phyloP scores from a whole-genome alignment of 2,329 filamentous ascomycete genomes.

The Alternaria angustiovoidea region DNA sequence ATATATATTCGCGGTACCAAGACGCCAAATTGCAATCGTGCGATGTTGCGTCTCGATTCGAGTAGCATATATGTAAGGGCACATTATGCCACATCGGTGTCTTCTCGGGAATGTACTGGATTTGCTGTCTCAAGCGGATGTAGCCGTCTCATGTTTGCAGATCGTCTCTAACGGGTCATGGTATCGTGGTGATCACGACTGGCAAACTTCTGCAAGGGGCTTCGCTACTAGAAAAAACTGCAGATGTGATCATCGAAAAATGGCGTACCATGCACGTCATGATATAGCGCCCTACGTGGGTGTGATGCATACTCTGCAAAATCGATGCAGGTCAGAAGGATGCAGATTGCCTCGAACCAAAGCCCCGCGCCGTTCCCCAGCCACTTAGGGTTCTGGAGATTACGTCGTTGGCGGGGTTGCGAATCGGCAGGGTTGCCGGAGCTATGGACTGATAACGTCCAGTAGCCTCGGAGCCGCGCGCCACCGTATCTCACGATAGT shows the following conservation, averaged over 20 bases:
- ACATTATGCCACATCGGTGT: background rate
- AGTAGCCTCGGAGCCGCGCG: constrained; percentile 10
- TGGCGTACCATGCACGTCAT: background rate
- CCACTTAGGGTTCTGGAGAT: constrained; percentile 16
- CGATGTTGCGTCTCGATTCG: background rate
- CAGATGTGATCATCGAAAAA: background rate
- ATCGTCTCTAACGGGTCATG: background rate
- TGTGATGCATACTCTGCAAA: background rate
- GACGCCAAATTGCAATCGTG: background rate
- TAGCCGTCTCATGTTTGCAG: background rate
- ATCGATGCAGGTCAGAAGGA: constrained; percentile 13
- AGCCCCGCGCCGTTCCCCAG: constrained; percentile 1
- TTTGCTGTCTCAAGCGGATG: background rate
- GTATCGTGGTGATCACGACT: background rate
- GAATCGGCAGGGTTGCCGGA: constrained; percentile 12
- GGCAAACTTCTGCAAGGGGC: background rate
- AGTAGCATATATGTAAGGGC: background rate
- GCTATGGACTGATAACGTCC: constrained; percentile 14
- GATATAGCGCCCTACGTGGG: background rate
- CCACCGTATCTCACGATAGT: constrained; percentile 1
- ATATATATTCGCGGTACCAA: background rate
- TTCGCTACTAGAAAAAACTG: background rate
- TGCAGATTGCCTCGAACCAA: background rate
- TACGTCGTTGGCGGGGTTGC: constrained; percentile 25
- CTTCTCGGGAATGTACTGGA: background rate